Evolutionary conservation across 1,139 yeast genomes (phyloP).

Genomic region (Protomyces macrosporus): DNA sequence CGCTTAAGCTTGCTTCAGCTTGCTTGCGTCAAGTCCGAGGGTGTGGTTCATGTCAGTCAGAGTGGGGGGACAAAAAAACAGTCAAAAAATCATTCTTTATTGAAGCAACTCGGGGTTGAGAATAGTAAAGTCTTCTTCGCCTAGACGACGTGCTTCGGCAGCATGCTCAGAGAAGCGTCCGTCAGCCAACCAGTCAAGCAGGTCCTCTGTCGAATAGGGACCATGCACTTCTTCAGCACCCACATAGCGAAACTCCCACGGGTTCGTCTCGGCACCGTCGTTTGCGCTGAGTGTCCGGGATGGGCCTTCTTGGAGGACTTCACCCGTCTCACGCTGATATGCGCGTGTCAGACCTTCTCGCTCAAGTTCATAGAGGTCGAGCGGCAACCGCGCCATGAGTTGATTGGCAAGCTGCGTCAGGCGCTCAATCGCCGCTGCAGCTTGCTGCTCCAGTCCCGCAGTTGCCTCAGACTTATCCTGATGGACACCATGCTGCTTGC

Average conservation of each 20-base stretch:
- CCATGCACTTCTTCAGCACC: slow-evolving; percentile 51
- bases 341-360: slow-evolving; percentile 57
- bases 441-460: slow-evolving; percentile 32
- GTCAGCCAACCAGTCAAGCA: slow-evolving; percentile 54
- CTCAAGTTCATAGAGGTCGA: slow-evolving; percentile 51
- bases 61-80: background rate
- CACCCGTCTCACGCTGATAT: slow-evolving; percentile 51
- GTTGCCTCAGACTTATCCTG: slow-evolving; percentile 6
- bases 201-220: slow-evolving; percentile 53
- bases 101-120: background rate
- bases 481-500: background rate
- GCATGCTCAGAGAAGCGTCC: slow-evolving; percentile 44
- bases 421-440: slow-evolving; percentile 39
- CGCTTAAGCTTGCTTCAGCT: too few relatives aligned
- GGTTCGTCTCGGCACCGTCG: slow-evolving; percentile 26
- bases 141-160: background rate
- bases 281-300: slow-evolving; percentile 27
- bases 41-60: too few relatives aligned
- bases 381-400: slow-evolving; percentile 43
- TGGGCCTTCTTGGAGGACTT: slow-evolving; percentile 33
- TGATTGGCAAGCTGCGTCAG: slow-evolving; percentile 53
- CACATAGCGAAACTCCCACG: slow-evolving; percentile 63
- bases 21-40: too few relatives aligned
- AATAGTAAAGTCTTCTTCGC: background rate
- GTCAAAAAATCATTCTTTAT: background rate